Evolutionary conservation across 305 asterid genomes (phyloP).

Genomic region (Fraxinus floribunda): DNA sequence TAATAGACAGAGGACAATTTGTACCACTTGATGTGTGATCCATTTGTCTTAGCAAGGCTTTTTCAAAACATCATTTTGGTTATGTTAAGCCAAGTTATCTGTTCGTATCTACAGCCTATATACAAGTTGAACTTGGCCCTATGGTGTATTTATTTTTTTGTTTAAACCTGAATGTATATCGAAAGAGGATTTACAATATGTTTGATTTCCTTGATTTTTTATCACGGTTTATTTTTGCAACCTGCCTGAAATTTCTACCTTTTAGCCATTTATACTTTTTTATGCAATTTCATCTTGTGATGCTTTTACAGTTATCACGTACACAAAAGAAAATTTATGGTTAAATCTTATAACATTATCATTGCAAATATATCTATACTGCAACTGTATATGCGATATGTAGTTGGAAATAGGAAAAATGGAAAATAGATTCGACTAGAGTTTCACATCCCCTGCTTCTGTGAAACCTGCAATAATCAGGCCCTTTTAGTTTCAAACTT

Average conservation of each 20-base stretch:
- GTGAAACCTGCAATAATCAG: slow-evolving; percentile 43
- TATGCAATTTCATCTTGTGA: background rate
- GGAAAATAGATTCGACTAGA: slow-evolving; percentile 17
- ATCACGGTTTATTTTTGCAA: background rate
- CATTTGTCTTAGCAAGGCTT: slow-evolving; percentile 17
- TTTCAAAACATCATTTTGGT: background rate
- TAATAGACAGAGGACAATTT: slow-evolving; percentile 26
- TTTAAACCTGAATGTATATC: background rate
- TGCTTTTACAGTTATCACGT: background rate
- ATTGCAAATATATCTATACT: slow-evolving; percentile 35
- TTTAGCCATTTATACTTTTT: background rate
- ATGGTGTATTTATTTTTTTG: background rate
- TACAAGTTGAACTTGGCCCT: background rate
- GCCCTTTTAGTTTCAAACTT: slow-evolving; percentile 13
- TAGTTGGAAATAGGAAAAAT: slow-evolving; percentile 15
- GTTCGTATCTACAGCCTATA: background rate
- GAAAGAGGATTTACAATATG: slow-evolving; percentile 11
- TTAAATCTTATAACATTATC: slow-evolving; percentile 21
- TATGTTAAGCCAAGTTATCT: background rate
- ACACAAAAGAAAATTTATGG: background rate
- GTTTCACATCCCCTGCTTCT: slow-evolving; percentile 62
- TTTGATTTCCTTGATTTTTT: slow-evolving; percentile 24
- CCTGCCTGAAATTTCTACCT: background rate
- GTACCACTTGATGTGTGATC: slow-evolving; percentile 38
- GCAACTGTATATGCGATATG: slow-evolving; percentile 33